These are phyloP conservation scores for Raddia distichophylla DNA, from an alignment of 176 grass and related monocot species.

Conservation along the genomic window DNA sequence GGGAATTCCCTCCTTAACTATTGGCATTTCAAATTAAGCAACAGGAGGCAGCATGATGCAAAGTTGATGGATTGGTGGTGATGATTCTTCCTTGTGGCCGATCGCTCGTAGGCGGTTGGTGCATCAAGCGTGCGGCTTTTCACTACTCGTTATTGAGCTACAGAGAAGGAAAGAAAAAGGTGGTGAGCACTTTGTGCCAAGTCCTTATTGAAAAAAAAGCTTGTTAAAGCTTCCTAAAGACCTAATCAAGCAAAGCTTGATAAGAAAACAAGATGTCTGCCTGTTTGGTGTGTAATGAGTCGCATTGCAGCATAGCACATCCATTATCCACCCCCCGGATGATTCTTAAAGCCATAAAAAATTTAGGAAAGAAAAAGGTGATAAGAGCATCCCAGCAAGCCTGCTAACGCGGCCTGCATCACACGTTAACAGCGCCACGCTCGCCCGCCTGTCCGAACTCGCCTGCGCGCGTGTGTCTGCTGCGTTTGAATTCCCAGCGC, in stretches of 20 bases:
- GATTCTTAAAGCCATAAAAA: slow-evolving; percentile 12
- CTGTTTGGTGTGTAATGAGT: slow-evolving; percentile 15
- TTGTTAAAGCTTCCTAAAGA: slow-evolving; percentile 8
- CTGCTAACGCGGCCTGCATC: too few species aligned
- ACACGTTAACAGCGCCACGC: too few species aligned
- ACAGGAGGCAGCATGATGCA: slow-evolving; percentile 40
- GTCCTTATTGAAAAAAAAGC: slow-evolving; percentile 23
- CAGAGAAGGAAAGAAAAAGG: not conserved
- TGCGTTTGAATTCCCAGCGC: too few species aligned
- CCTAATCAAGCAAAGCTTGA: slow-evolving; percentile 13
- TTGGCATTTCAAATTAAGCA: slow-evolving; percentile 26
- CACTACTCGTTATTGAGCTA: slow-evolving; percentile 10
- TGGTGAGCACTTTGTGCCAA: slow-evolving; percentile 29
- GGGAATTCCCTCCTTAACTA: not conserved
- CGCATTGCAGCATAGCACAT: not conserved
- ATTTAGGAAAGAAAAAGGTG: not conserved
- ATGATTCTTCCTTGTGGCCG: slow-evolving; percentile 6
- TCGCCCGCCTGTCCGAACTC: too few species aligned
- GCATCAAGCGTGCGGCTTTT: slow-evolving; percentile 35
- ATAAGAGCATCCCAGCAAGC: too few species aligned
- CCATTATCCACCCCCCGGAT: not conserved
- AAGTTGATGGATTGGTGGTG: slow-evolving; percentile 3
- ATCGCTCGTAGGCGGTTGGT: slow-evolving; percentile 42
- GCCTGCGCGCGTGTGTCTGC: too few species aligned
- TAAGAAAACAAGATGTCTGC: not conserved